Evolutionary conservation across 2,329 filamentous ascomycete species (phyloP).

Genomic region (Beauveria sp.): DNA sequence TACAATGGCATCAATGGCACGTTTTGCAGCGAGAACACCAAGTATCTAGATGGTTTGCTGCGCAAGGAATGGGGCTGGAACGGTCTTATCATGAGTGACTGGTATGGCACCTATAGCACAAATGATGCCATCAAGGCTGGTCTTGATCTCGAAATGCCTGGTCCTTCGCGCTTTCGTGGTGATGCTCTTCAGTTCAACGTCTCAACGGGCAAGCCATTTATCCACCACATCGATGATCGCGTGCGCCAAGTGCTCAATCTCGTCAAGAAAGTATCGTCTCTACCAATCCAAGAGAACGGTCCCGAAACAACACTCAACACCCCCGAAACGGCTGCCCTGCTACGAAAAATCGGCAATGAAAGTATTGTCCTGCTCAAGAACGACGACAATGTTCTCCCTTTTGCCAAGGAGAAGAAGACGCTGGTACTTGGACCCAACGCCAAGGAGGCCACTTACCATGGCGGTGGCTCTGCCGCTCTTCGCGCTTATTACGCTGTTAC

Average conservation of each 20-base stretch:
- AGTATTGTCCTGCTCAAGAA: constrained; percentile 71
- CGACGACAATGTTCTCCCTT: constrained; percentile 53
- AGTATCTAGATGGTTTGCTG: constrained; percentile 42
- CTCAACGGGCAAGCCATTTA: constrained; percentile 47
- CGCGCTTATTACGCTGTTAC: constrained; percentile 60
- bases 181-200: constrained; percentile 44
- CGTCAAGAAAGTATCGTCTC: constrained; percentile 47
- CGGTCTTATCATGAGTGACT: constrained; percentile 52
- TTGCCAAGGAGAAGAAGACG: constrained; percentile 54
- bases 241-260: constrained; percentile 50
- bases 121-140: constrained; percentile 42
- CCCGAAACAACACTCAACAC: constrained; percentile 49
- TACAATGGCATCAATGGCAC: constrained; percentile 53
- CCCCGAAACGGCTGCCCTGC: constrained; percentile 52
- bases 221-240: constrained; percentile 49
- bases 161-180: constrained; percentile 43
- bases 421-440: constrained; percentile 51
- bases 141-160: constrained; percentile 54
- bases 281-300: constrained; percentile 46
- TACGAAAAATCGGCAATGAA: constrained; percentile 59
- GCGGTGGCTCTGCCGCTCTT: constrained; percentile 57
- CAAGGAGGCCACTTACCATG: constrained; percentile 49
- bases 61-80: constrained; percentile 51
- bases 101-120: constrained; percentile 50
- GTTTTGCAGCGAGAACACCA: constrained; percentile 46